Percentiles rank a stretch among this genome's conserved stretches.
These are phyloP conservation scores for Lippia alba DNA, from an alignment of 305 asterid species.

Conservation along the genomic window DNA sequence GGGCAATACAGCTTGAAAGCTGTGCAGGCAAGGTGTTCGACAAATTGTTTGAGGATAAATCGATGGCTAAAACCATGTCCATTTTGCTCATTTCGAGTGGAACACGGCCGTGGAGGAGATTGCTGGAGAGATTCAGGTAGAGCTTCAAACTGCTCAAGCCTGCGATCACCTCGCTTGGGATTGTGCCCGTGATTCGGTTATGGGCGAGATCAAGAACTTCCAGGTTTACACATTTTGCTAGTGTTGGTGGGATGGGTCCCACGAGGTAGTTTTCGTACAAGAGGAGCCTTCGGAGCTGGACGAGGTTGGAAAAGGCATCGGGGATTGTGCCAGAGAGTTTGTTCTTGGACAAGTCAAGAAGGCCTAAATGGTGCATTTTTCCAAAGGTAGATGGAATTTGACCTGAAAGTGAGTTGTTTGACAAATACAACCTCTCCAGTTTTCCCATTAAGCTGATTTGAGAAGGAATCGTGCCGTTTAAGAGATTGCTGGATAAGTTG, in stretches of 20 bases:
- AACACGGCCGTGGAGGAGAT: slow-evolving; percentile 60
- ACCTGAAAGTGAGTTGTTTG: slow-evolving; percentile 66
- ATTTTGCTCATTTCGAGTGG: slow-evolving; percentile 80
- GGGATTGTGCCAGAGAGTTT: slow-evolving; percentile 75
- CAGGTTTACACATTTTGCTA: slow-evolving; percentile 70
- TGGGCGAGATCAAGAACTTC: slow-evolving; percentile 81
- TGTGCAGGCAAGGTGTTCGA: slow-evolving; percentile 68
- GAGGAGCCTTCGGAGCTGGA: slow-evolving; percentile 67
- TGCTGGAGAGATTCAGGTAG: slow-evolving; percentile 73
- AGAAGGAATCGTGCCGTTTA: slow-evolving; percentile 72
- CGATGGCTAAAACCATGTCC: slow-evolving; percentile 85
- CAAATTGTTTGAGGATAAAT: slow-evolving; percentile 70
- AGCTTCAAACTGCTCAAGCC: slow-evolving; percentile 71
- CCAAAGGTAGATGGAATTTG: slow-evolving; percentile 66
- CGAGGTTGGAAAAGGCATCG: slow-evolving; percentile 59
- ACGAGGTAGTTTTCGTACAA: slow-evolving; percentile 58
- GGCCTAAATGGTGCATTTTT: slow-evolving; percentile 67
- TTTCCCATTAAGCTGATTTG: slow-evolving; percentile 58
- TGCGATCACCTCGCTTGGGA: slow-evolving; percentile 68
- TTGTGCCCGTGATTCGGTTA: slow-evolving; percentile 59
- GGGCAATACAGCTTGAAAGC: slow-evolving; percentile 83
- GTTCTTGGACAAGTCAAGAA: slow-evolving; percentile 79
- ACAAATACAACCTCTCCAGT: slow-evolving; percentile 67
- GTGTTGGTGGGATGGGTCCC: slow-evolving; percentile 66
- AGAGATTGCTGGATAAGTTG: slow-evolving; percentile 71